Evolutionary conservation across 148 eudicot genomes (phyloP).

Genomic region (Rhododendron molle): DNA sequence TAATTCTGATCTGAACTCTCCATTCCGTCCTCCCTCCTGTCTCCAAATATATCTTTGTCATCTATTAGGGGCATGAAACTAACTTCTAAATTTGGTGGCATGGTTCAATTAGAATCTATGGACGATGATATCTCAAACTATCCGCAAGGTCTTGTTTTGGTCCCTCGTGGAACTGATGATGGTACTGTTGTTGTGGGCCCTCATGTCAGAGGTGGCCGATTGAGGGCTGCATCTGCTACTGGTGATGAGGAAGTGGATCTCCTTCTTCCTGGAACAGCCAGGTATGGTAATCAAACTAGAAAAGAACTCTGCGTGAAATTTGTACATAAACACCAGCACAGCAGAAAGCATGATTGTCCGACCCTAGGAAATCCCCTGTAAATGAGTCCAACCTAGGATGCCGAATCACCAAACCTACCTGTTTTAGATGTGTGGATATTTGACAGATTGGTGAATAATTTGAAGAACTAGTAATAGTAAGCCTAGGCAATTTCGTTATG

Average conservation of each 20-base stretch:
- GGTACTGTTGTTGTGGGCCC: conserved; percentile 72
- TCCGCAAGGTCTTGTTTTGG: conserved; percentile 89
- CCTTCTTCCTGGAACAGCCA: conserved; percentile 99
- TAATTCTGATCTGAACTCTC: not conserved
- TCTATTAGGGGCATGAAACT: conserved; percentile 1
- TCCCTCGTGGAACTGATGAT: conserved; percentile 75
- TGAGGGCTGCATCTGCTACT: conserved; percentile 74
- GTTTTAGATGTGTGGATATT: not conserved
- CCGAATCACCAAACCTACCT: not conserved
- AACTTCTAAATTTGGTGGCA: conserved; percentile 7
- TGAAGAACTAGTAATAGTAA: not conserved
- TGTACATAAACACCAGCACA: not conserved
- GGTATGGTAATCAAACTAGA: conserved; percentile 36
- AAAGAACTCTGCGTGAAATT: not conserved
- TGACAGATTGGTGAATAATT: not conserved
- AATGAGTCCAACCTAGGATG: not conserved
- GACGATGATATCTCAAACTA: conserved; percentile 69
- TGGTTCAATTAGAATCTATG: conserved; percentile 43
- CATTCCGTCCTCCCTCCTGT: not conserved
- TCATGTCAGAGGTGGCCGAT: conserved; percentile 84
- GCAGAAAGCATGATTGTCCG: not conserved
- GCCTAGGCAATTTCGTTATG: not conserved
- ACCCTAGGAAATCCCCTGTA: not conserved
- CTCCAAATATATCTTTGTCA: conserved; percentile 1
- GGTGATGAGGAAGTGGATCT: conserved; percentile 97